Percentiles rank a stretch among this genome's conserved stretches.
Evolutionary conservation across 495 filamentous ascomycete species (phyloP).

Genomic region (Parathielavia hyrcaniae): DNA sequence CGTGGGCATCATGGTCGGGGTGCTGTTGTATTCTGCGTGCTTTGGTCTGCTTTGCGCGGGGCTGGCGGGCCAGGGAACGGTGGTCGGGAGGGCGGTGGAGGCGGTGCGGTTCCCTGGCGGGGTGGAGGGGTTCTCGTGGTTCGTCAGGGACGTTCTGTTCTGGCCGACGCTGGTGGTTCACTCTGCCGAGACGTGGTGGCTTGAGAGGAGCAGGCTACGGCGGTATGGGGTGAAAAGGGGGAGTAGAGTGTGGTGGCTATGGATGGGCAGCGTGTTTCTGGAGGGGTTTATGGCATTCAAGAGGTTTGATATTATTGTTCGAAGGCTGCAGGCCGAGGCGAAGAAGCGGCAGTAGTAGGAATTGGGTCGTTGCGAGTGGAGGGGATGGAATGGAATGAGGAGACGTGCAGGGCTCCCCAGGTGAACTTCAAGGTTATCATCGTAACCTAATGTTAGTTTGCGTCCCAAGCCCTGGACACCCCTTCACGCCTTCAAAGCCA

Average conservation of each 20-base stretch:
- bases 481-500: too few species aligned
- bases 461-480: too few species aligned
- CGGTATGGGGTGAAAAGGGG: slow-evolving; percentile 30
- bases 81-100: slow-evolving; percentile 19
- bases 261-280: slow-evolving; percentile 35
- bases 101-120: slow-evolving; percentile 27
- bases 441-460: too few species aligned
- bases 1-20: not conserved
- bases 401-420: too few species aligned
- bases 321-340: slow-evolving; percentile 22
- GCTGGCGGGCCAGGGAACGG: not conserved
- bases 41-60: slow-evolving; percentile 20
- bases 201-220: slow-evolving; percentile 30
- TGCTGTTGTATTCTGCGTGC: slow-evolving; percentile 31
- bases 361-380: too few species aligned
- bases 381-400: too few species aligned
- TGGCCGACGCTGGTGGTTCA: slow-evolving; percentile 35
- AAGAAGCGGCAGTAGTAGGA: slow-evolving; percentile 23
- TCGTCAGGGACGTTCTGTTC: slow-evolving; percentile 33
- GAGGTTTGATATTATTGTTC: slow-evolving; percentile 39
- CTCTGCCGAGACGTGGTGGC: slow-evolving; percentile 34
- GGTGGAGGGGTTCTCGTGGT: slow-evolving; percentile 31
- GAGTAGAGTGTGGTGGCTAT: slow-evolving; percentile 34
- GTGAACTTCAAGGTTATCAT: too few species aligned
- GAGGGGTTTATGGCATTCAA: slow-evolving; percentile 37